Evolutionary conservation across 495 filamentous ascomycete genomes (phyloP), one percentile per base, ranked within the genome.

Genomic region (Cercophora scortea): DNA sequence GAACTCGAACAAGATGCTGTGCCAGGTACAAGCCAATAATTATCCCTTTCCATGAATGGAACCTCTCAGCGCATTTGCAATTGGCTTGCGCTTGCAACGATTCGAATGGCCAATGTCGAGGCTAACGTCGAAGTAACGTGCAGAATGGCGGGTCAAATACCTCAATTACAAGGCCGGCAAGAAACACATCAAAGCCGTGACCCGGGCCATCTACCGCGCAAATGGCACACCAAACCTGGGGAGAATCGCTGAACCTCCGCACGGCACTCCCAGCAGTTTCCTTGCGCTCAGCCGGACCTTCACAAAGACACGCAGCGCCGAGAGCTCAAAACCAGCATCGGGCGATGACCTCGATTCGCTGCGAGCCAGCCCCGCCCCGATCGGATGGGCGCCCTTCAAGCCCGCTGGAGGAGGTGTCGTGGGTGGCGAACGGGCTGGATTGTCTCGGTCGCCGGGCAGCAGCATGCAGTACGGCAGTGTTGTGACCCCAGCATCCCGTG

Each of bases 111-210:
- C 25, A 25, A 25, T 25, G 25, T 25, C 25, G 25, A 25, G 25
- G 25, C 46, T 49, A 47, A 47, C 17, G 8, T 5, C 9, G 46
- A 19, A 19, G 33, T 11, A 11, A 35, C 34, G 6, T 25, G 25
- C 54, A 73, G 90, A 96, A 78, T 96, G 90, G 90, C 80, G 86
- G 58, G 82, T 80, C 56, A 94, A 95, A 67, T 96, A 95, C 69
- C 77, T 96, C 52, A 82, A 95, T 71, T 96, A 96, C 74, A 94
- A 90, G 77, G 85, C 82, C 43, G 90, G 88, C 32, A 96, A 96
- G 69, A 95, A 95, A 71, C 86, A 88, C 65, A 74, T 96, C 66
- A 95, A 93, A 66, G 81, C 82, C 33, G 78, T 94, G 46, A 66
- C 78, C n/a, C 79, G 83, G 38, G 88, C 89, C 55, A 71, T 89